Conservation (phyloP, 352 stramenopile genomes). For the Pythium folliculosum region DNA sequence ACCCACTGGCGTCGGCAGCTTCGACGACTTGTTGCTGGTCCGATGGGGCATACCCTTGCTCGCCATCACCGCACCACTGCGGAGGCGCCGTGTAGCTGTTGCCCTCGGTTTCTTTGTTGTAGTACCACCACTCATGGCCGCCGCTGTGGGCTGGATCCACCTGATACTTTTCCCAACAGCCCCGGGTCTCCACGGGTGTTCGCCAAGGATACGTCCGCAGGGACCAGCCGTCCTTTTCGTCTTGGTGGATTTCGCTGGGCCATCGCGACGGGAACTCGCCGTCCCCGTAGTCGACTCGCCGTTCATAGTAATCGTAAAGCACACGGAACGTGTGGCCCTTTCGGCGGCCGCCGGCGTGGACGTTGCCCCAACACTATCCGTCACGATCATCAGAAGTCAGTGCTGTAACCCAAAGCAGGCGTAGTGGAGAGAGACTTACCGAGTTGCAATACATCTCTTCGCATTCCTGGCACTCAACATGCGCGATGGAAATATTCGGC, state of each 20-base stretch:
- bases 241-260: slow-evolving; percentile 89
- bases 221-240: slow-evolving; percentile 83
- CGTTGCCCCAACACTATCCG: slow-evolving; percentile 78
- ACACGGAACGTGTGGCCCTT: slow-evolving; percentile 81
- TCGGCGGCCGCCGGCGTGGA: slow-evolving; percentile 86
- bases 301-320: slow-evolving; percentile 92
- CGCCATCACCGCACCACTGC: slow-evolving; percentile 30
- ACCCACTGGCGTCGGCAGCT: slow-evolving; percentile 22
- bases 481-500: slow-evolving; percentile 39
- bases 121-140: slow-evolving; percentile 57
- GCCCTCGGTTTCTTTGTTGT: slow-evolving; percentile 65
- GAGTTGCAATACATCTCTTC: slow-evolving; percentile 88
- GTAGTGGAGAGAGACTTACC: slow-evolving; percentile 28
- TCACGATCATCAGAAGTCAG: background rate
- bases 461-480: slow-evolving; percentile 89
- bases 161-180: slow-evolving; percentile 63
- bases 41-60: slow-evolving; percentile 5
- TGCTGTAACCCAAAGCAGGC: background rate
- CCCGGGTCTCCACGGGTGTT: slow-evolving; percentile 42
- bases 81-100: slow-evolving; percentile 48
- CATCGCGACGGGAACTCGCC: slow-evolving; percentile 90
- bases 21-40: slow-evolving; percentile 15
- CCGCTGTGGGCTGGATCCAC: slow-evolving; percentile 30
- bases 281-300: slow-evolving; percentile 90
- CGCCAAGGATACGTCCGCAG: slow-evolving; percentile 59